Evolutionary conservation across 768 basidiomycete genomes (phyloP), one percentile per base, ranked within the genome.

Genomic region (Kwoniella botswanensis): DNA sequence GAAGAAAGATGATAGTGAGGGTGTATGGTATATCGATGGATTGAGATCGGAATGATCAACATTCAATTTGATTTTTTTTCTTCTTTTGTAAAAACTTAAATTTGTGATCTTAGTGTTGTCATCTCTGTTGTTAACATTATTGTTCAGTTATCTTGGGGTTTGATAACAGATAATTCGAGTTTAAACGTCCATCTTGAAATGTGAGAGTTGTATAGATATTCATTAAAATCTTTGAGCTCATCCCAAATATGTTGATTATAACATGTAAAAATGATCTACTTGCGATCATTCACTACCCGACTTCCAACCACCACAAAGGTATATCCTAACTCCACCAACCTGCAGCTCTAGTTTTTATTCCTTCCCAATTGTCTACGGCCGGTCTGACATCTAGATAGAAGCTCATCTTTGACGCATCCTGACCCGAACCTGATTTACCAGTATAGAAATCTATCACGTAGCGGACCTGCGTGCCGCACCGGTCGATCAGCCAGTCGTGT

Each of bases 381-480:
- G 97, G 97, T 54, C 97, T 88, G 18, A 92, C 94, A 76, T 99
- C 97, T 26, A 99, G 88, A 84, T 90, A 96, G 84, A 99, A 98
- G 0, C 94, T 93, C 15, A 92, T 84, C 70, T 73, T 72, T 5
- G 64, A 72, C 22, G 78, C 69, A 62, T 63, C 72, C 35, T 70
- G 74, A 12, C 67, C 61, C 65, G 72, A 44, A 68, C 76, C 66
- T 56, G 63, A 67, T 66, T 88, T 89, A 10, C 96, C 96, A 3
- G 92, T 92, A 85, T 99, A 99, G 84, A 98, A 99, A 85, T 99
- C 97, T 78, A 99, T 97, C 70, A 99, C 89, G 85, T 99, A 99
- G 62, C 96, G 90, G 81, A 94, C 87, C 68, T 89, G 89, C 10
- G 88, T 89, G 5, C 94, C 96, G 80, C 95, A 97, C 43, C 96